phyloP scores from a whole-genome alignment of 306 rosid genomes.

The Medicago lupulina region DNA sequence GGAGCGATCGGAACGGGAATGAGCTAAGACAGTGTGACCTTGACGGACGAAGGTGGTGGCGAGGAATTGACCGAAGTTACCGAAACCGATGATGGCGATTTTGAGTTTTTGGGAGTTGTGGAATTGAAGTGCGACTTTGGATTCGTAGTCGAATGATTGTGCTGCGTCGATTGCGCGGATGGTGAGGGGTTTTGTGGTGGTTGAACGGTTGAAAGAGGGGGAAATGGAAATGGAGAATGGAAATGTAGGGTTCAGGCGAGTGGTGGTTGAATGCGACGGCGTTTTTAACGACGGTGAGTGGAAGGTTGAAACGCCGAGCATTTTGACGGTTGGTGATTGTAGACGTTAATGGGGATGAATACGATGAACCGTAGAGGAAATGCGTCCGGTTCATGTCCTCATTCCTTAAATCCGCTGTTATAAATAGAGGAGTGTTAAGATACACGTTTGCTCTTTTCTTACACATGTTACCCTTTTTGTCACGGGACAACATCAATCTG shows the following conservation, averaged over 20 bases:
- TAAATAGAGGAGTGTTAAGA: too few species aligned
- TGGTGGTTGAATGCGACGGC: neutral
- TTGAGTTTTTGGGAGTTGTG: conserved; percentile 58
- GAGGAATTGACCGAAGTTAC: conserved; percentile 84
- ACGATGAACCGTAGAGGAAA: too few species aligned
- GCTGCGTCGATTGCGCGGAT: conserved; percentile 76
- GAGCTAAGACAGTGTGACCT: conserved; percentile 78
- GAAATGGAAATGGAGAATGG: conserved; percentile 14
- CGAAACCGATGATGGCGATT: conserved; percentile 74
- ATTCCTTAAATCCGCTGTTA: too few species aligned
- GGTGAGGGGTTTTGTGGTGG: conserved; percentile 33
- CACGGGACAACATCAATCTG: too few species aligned
- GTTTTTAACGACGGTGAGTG: conserved; percentile 16
- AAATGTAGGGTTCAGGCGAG: conserved; percentile 18
- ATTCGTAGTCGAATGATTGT: conserved; percentile 68
- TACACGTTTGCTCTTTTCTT: too few species aligned
- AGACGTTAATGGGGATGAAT: too few species aligned
- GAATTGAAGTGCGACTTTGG: conserved; percentile 61
- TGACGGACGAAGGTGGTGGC: conserved; percentile 64
- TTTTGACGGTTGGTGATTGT: neutral
- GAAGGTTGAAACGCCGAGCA: conserved; percentile 51
- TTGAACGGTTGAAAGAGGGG: neutral
- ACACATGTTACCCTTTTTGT: too few species aligned
- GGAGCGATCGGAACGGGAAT: conserved; percentile 73
- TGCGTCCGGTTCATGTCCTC: too few species aligned